These are phyloP conservation scores for Scedosporium apiospermum DNA, from an alignment of 2,329 filamentous ascomycete species.

Conservation along the genomic window DNA sequence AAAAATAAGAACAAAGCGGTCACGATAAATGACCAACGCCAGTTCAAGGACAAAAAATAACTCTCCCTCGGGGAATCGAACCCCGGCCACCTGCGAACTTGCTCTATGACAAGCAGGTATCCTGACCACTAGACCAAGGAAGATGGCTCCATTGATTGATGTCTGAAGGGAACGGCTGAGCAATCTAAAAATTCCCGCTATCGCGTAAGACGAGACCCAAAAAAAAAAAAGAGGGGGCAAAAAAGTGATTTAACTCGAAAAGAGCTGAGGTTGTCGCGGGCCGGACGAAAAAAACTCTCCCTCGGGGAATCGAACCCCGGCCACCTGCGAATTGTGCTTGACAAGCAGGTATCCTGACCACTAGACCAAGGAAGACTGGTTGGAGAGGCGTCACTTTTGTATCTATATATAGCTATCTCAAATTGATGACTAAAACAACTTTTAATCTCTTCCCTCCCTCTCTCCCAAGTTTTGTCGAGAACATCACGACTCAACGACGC, in stretches of 20 bases:
- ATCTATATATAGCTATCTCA: background rate
- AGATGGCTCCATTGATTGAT: background rate
- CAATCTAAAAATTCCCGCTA: background rate
- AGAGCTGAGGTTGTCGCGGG: background rate
- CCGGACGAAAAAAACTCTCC: background rate
- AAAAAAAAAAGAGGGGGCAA: background rate
- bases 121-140: constrained; percentile 8
- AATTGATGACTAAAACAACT: background rate
- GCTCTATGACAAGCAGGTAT: constrained; percentile 7
- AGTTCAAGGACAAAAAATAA: background rate
- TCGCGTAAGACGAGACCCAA: background rate
- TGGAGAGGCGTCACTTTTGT: background rate
- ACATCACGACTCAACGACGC: too few relatives aligned
- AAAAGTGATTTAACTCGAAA: background rate
- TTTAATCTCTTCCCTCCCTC: too few relatives aligned
- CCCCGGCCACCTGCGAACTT: constrained; percentile 20
- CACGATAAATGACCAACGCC: background rate
- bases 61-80: constrained; percentile 21
- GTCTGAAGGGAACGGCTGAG: background rate
- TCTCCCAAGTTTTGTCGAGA: too few relatives aligned
- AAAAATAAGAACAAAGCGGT: background rate
- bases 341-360: constrained; percentile 7
- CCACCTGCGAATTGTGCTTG: constrained; percentile 15
- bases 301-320: constrained; percentile 25
- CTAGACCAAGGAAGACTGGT: constrained; percentile 7